Conservation (phyloP, 2,329 filamentous ascomycete species). For the Penicillium sp. region DNA sequence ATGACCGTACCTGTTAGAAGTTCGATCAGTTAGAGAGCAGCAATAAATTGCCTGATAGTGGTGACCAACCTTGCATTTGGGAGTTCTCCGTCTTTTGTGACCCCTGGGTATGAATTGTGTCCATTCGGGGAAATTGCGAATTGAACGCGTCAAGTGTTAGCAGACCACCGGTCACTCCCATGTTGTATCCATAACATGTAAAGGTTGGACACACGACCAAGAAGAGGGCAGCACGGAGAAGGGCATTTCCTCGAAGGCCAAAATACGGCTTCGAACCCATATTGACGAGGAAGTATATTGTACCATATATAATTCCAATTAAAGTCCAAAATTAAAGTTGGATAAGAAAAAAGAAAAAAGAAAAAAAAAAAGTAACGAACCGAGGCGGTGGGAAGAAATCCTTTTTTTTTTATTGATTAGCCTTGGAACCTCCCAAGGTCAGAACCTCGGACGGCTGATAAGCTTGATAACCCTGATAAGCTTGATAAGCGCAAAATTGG, state of each 20-base stretch:
- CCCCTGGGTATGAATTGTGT: slow-evolving; percentile 47
- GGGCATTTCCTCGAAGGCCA: slow-evolving; percentile 22
- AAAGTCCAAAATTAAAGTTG: too few species aligned
- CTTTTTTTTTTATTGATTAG: neutral
- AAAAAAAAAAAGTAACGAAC: neutral
- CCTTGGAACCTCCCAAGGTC: too few species aligned
- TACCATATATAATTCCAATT: neutral
- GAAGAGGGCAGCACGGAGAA: slow-evolving; percentile 19
- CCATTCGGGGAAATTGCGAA: slow-evolving; percentile 48
- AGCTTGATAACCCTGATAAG: too few species aligned
- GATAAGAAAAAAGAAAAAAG: too few species aligned
- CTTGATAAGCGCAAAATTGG: too few species aligned
- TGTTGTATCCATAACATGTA: slow-evolving; percentile 53
- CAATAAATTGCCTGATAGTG: neutral
- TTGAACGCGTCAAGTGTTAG: slow-evolving; percentile 29
- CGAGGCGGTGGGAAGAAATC: neutral
- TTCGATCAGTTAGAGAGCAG: neutral
- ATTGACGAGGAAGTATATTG: too few species aligned
- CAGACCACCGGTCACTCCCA: slow-evolving; percentile 51
- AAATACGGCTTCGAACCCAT: slow-evolving; percentile 23
- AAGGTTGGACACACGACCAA: slow-evolving; percentile 36
- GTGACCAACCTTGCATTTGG: slow-evolving; percentile 37
- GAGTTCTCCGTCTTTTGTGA: slow-evolving; percentile 44
- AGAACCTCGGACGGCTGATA: too few species aligned
- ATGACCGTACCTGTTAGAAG: slow-evolving; percentile 39